Evolutionary conservation across 2,329 filamentous ascomycete genomes (phyloP), one percentile per base, ranked within the genome.

Genomic region (Penicillium verrucosum): DNA sequence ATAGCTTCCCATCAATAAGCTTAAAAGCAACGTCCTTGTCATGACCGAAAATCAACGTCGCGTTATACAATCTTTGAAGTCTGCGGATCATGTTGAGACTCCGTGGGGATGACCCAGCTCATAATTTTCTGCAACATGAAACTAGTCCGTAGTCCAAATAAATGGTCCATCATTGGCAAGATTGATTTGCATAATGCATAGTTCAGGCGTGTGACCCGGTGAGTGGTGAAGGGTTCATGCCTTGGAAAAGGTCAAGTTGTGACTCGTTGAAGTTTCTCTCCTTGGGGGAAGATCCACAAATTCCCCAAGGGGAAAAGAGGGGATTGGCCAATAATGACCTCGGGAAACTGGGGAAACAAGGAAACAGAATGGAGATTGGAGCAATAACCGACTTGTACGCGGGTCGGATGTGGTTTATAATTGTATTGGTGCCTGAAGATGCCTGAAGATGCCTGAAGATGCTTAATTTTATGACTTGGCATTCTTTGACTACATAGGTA

Each of bases 141-240:
- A 77, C 50, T 76, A 73, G 59, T 78, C 76, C 0, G 68, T 71
- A 1, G 73, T 78, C 63, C 70, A 77, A 51, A 78, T 73, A 48
- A 71, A 77, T 0, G 73, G 75, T 4, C 75, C 73, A 42, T 67
- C 65, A 10, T 71, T 62, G 12, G 63, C 54, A 12, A 76, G 60
- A 34, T 76, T 75, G 7, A 76, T 62, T 56, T 76, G 71, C 69
- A 74, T 70, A 6, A 71, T 64, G 32, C 65, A 68, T 1, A 75
- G 62, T 0, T 73, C 74, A 0, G 71, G 70, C 0, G 73, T 75
- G 40, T 75, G 74, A 0, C 74, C 74, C 0, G 73, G 73, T 6
- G 60, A 67, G 57, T 74, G 72, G 47, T 74, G 66, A 6, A 76
- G 53, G 0, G 66, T 1, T 70, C 37, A 79, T 73, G 0, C 77